Conservation (phyloP, 495 filamentous ascomycete genomes). For the Podospora pseudoanserina region DNA sequence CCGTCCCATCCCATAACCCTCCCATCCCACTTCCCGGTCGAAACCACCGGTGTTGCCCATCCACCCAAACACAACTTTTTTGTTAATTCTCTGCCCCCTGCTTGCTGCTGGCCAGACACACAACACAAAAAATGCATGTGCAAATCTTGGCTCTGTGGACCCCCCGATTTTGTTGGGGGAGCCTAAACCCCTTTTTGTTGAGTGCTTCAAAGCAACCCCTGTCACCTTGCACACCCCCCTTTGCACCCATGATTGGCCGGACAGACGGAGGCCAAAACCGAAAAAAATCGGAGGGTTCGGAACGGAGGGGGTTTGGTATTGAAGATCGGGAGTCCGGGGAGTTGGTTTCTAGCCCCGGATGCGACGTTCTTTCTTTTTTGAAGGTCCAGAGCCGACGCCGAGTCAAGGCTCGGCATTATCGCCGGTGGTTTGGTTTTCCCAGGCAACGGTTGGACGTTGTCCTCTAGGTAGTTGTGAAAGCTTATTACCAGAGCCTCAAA, state of each 20-base stretch:
- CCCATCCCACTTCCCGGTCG: neutral
- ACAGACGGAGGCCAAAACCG: neutral
- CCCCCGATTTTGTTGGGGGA: constrained; percentile 18
- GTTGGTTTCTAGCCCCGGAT: neutral
- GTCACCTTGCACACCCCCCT: neutral
- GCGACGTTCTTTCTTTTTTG: neutral
- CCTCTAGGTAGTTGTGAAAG: neutral
- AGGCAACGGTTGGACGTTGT: neutral
- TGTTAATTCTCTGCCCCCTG: neutral
- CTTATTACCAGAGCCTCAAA: neutral
- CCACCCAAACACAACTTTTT: neutral
- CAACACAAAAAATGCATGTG: constrained; percentile 2
- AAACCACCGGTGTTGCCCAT: constrained; percentile 1
- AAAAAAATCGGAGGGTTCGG: neutral
- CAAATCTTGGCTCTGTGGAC: neutral
- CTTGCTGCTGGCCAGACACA: neutral
- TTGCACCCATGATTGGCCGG: neutral
- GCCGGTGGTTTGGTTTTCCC: neutral
- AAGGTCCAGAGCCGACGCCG: neutral
- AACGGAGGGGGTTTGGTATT: neutral
- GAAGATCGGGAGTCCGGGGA: neutral
- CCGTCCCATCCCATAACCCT: neutral
- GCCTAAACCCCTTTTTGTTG: constrained; percentile 21
- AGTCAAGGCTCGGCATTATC: neutral
- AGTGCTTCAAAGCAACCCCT: constrained; percentile 1